A percentile compares a stretch with the other conserved stretches of the same genome.
These are phyloP conservation scores for Pichia sp. DNA, from an alignment of 1,139 yeast species.

Conservation along the genomic window DNA sequence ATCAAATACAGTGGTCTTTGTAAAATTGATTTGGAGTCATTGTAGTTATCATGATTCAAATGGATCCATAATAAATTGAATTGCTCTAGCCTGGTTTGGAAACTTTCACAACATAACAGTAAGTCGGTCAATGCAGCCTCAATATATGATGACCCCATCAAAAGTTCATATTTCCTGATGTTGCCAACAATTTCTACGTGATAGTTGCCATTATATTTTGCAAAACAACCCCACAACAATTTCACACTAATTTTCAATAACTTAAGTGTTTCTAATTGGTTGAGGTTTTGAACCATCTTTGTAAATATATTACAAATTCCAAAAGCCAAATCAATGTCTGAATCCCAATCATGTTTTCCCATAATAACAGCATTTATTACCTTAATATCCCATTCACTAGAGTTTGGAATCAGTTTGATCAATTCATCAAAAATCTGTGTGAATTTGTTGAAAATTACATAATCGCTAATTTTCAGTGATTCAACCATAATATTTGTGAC, in stretches of 20 bases:
- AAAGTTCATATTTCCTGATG: constrained; percentile 37
- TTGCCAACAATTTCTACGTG: constrained; percentile 57
- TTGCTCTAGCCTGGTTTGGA: constrained; percentile 34
- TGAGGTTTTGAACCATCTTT: constrained; percentile 26
- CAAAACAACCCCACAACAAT: constrained; percentile 40
- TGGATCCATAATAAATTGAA: constrained; percentile 57
- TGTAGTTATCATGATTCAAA: constrained; percentile 30
- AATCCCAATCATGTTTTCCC: constrained; percentile 15
- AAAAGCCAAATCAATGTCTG: constrained; percentile 30
- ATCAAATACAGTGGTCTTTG: constrained; percentile 61
- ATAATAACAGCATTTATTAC: constrained; percentile 30
- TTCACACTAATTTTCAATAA: constrained; percentile 32
- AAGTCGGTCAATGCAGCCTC: constrained; percentile 54
- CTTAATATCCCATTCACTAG: constrained; percentile 25
- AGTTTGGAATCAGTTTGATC: constrained; percentile 40
- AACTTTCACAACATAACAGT: constrained; percentile 31
- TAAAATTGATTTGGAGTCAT: constrained; percentile 37
- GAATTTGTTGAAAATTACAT: constrained; percentile 24
- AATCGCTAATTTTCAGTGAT: constrained; percentile 21
- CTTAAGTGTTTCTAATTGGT: constrained; percentile 25
- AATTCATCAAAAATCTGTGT: constrained; percentile 36
- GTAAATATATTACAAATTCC: constrained; percentile 41
- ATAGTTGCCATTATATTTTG: constrained; percentile 37
- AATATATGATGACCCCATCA: constrained; percentile 34
- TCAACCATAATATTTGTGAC: constrained; percentile 28